Evolutionary conservation across 495 filamentous ascomycete genomes (phyloP).

Genomic region (Filosporella fistucella): DNA sequence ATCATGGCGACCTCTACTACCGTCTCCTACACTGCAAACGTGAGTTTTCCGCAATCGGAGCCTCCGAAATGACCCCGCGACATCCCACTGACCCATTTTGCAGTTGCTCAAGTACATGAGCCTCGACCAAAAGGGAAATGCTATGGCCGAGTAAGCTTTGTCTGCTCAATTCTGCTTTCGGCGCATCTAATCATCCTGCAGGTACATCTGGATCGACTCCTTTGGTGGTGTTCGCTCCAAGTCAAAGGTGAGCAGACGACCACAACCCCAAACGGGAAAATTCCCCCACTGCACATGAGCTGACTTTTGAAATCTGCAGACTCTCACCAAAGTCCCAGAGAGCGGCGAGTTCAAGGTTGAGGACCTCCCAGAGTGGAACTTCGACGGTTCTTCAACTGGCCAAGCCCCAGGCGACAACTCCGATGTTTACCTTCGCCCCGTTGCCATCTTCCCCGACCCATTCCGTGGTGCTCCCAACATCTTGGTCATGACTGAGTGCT

Average conservation of each 20-base stretch:
- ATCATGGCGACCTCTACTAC: slow-evolving; percentile 50
- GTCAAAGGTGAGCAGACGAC: slow-evolving; percentile 68
- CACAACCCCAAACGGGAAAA: slow-evolving; percentile 11
- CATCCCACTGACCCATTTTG: slow-evolving; percentile 8
- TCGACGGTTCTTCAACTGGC: slow-evolving; percentile 91
- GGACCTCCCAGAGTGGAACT: slow-evolving; percentile 98
- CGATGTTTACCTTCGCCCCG: slow-evolving; percentile 94
- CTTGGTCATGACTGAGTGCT: slow-evolving; percentile 91
- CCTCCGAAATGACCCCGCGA: slow-evolving; percentile 15
- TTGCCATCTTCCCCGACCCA: slow-evolving; percentile 87
- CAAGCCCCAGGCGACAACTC: slow-evolving; percentile 97
- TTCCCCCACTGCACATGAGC: slow-evolving; percentile 25
- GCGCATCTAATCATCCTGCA: slow-evolving; percentile 2
- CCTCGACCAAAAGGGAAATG: slow-evolving; percentile 79
- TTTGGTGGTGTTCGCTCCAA: slow-evolving; percentile 77
- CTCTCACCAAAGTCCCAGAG: slow-evolving; percentile 60
- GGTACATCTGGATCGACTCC: slow-evolving; percentile 94
- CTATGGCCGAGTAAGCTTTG: slow-evolving; percentile 76
- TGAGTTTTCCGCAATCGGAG: slow-evolving; percentile 44
- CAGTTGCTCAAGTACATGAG: slow-evolving; percentile 90
- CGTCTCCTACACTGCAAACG: slow-evolving; percentile 68
- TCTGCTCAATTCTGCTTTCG: not conserved
- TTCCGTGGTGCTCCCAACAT: slow-evolving; percentile 83
- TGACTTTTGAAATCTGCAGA: slow-evolving; percentile 46
- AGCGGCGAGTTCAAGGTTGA: slow-evolving; percentile 48